Base-by-base conservation (phyloP, 75 land plant species). In the Larix kaempferi region DNA sequence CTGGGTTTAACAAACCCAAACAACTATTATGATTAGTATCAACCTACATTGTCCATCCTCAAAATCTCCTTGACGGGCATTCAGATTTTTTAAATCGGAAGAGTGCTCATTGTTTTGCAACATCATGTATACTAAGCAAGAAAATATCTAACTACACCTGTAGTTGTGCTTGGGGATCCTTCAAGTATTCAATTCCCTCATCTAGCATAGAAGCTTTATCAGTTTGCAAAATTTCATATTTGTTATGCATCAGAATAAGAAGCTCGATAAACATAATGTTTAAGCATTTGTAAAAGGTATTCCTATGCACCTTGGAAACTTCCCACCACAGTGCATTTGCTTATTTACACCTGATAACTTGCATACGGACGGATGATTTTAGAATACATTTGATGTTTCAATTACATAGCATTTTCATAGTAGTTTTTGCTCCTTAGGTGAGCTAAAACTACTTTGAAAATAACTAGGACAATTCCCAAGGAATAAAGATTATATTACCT, bases 191-290 rank as follows among this genome's bases (percentile, higher is more conserved):
- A 22, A 90, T 90, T 79, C 84, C 92, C 74, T 90, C 92, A 79
- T 88, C 92, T 25, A 90, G 75, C 88, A 90, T 88, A 39, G 92
- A 90, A 15, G 92, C 92, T 73, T 90, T 90, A 74, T 90, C 92
- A 55, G 91, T 88, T 90, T 90, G 74, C 22, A 33, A 69, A 61
- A 71, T 69, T 21, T 3, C 52, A 69, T 39, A 11, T n/a, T 37
- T 69, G 72, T 39, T 44, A 21, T 21, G 23, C 12, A 8, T 69
- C 72, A 39, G 72, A 39, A 22, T 44, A 37, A 41, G 22, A 8
- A 69, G 22, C 21, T 69, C 12, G 25, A 41, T 69, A 41, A 44
- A 8, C 52, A 37, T 35, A 11, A 39, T 15, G 16, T 29, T 67
- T 69, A 69, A 39, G n/a, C 13, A 27, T 25, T 62, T 62, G 26